These are phyloP conservation scores for Penicillium angulare DNA, from an alignment of 495 filamentous ascomycete species.

Conservation along the genomic window DNA sequence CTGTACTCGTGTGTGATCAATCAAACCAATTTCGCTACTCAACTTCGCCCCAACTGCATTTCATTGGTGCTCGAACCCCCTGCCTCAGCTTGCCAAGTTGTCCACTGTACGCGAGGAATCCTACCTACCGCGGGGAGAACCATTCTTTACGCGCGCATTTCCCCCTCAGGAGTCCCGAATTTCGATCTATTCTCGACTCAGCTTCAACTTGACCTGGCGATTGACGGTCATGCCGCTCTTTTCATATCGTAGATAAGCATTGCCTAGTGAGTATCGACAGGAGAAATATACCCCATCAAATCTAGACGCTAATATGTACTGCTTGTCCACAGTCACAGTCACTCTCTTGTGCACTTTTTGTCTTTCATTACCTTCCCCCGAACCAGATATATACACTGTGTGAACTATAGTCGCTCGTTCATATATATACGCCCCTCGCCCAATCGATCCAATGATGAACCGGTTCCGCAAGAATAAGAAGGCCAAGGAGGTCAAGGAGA, in stretches of 20 bases:
- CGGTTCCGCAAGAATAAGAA: conserved; percentile 71
- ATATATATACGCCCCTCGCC: neutral
- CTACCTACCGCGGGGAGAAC: conserved; percentile 11
- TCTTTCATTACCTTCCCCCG: conserved; percentile 4
- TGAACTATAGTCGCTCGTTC: conserved; percentile 8
- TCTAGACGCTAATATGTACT: conserved; percentile 1
- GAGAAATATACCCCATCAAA: neutral
- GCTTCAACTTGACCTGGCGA: conserved; percentile 5
- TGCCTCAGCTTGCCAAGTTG: conserved; percentile 7
- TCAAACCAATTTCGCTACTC: conserved; percentile 9
- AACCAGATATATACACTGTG: neutral
- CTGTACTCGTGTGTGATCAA: conserved; percentile 22
- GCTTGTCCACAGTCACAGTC: neutral
- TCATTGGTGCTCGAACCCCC: conserved; percentile 19
- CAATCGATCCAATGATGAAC: conserved; percentile 56
- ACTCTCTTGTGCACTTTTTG: too few relatives aligned
- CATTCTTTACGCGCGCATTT: conserved; percentile 3
- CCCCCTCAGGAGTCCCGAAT: conserved; percentile 7
- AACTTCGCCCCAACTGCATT: neutral
- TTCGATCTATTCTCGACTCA: neutral
- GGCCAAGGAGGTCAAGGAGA: conserved; percentile 41
- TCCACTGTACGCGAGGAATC: conserved; percentile 8
- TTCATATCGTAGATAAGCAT: conserved; percentile 16
- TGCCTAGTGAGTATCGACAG: conserved; percentile 14
- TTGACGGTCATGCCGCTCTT: conserved; percentile 25